Evolutionary conservation across 148 eudicot species (phyloP).

Genomic region (Heliosperma pusillum): DNA sequence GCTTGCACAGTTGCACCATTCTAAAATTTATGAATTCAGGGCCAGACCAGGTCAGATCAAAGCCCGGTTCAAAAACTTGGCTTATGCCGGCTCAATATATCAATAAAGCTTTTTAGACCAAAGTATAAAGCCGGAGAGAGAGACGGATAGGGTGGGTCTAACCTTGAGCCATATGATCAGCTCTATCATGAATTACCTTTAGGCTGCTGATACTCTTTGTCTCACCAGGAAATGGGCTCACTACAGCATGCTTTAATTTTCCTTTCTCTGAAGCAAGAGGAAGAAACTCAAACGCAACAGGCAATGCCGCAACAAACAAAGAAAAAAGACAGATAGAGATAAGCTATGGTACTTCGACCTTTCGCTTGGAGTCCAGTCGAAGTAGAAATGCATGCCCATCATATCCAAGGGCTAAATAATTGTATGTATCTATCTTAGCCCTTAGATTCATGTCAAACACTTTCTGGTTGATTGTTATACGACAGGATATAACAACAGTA

Average conservation of each 20-base stretch:
- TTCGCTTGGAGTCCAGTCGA: neutral
- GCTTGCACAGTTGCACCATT: too few species aligned
- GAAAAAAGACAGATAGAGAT: too few species aligned
- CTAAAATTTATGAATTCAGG: too few species aligned
- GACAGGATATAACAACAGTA: neutral
- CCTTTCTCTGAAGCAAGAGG: constrained; percentile 62
- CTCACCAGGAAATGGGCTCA: constrained; percentile 72
- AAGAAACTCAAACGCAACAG: constrained; percentile 10
- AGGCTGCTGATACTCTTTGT: constrained; percentile 75
- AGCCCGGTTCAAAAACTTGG: neutral
- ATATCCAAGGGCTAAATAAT: too few species aligned
- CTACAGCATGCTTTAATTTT: constrained; percentile 67
- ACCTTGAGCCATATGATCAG: neutral
- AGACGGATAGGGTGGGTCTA: neutral
- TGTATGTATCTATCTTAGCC: too few species aligned
- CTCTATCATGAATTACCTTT: constrained; percentile 45
- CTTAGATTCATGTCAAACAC: too few species aligned
- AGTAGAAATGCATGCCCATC: too few species aligned
- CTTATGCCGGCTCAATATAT: neutral
- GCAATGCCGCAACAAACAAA: too few species aligned
- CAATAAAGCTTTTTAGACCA: neutral
- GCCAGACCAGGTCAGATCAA: too few species aligned
- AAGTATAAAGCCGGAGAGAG: neutral
- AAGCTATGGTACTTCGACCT: too few species aligned
- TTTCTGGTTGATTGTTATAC: too few species aligned